Evolutionary conservation across 2,329 filamentous ascomycete genomes (phyloP).

Genomic region (Hortaea sp.): DNA sequence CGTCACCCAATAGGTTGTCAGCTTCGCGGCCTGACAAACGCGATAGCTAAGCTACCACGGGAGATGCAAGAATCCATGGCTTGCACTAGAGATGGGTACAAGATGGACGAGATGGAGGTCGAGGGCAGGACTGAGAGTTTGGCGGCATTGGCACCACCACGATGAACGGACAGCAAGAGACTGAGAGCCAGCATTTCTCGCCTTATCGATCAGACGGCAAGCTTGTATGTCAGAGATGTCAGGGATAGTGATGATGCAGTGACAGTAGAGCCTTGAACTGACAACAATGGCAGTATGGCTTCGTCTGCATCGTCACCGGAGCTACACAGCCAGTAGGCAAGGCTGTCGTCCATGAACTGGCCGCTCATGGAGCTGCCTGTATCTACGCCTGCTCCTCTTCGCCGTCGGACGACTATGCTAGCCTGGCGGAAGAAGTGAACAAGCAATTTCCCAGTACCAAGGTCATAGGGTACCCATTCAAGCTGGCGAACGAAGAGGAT

Average conservation of each 20-base stretch:
- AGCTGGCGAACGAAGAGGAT: slow-evolving; percentile 48
- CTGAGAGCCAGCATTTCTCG: slow-evolving; percentile 38
- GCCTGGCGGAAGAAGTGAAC: slow-evolving; percentile 34
- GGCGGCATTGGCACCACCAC: slow-evolving; percentile 1
- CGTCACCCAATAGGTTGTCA: not conserved
- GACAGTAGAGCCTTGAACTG: not conserved
- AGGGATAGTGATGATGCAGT: not conserved
- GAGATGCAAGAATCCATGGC: not conserved
- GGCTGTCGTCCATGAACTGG: slow-evolving; percentile 51
- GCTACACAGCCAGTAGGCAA: slow-evolving; percentile 51
- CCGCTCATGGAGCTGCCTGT: slow-evolving; percentile 54
- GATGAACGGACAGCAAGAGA: slow-evolving; percentile 8
- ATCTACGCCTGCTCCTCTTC: slow-evolving; percentile 48
- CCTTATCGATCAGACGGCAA: slow-evolving; percentile 50
- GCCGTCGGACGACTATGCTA: slow-evolving; percentile 31
- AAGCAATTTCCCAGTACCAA: slow-evolving; percentile 45
- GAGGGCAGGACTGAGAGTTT: not conserved
- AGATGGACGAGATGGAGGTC: not conserved
- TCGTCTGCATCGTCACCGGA: slow-evolving; percentile 55
- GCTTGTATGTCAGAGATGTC: slow-evolving; percentile 32
- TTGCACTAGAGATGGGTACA: not conserved
- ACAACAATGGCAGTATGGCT: slow-evolving; percentile 42
- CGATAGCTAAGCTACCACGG: not conserved
- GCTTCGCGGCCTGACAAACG: not conserved
- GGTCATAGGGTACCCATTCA: slow-evolving; percentile 52